phyloP scores from a whole-genome alignment of 176 grass and related monocot genomes.

The Carex parvula region DNA sequence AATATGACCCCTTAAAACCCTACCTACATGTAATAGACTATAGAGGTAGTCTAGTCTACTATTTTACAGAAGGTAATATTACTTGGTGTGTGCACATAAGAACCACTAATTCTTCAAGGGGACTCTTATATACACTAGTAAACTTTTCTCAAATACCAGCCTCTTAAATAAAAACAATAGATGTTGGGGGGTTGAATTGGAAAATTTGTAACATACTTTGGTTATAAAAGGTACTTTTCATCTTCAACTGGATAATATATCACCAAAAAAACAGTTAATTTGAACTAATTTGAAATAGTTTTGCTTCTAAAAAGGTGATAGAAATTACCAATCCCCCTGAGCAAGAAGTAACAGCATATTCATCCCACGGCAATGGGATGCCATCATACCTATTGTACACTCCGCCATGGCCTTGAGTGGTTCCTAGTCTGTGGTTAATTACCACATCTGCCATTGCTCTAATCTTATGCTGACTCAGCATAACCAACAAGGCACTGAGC shows the following conservation, averaged over 20 bases:
- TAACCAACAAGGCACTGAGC: slow-evolving; percentile 59
- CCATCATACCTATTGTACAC: slow-evolving; percentile 87
- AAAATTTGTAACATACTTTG: not conserved
- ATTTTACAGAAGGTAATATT: not conserved
- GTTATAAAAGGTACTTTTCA: not conserved
- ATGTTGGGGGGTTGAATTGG: not conserved
- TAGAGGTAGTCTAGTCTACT: not conserved
- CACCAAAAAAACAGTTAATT: not conserved
- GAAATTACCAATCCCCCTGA: slow-evolving; percentile 79
- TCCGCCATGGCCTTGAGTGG: slow-evolving; percentile 67
- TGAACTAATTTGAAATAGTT: not conserved
- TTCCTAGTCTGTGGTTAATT: slow-evolving; percentile 96
- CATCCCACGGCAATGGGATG: slow-evolving; percentile 89
- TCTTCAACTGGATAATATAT: not conserved
- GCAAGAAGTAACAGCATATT: slow-evolving; percentile 93
- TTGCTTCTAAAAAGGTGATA: not conserved
- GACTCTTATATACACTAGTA: not conserved
- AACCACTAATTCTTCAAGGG: not conserved
- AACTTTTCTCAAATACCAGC: not conserved
- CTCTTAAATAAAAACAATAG: not conserved
- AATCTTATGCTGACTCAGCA: slow-evolving; percentile 61
- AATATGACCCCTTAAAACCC: not conserved
- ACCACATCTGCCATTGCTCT: slow-evolving; percentile 95
- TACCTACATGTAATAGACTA: not conserved
- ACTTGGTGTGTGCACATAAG: not conserved